These are phyloP conservation scores for Choanephora cucurbitarum DNA, from an alignment of 371 early-diverging fungal species.

Conservation along the genomic window DNA sequence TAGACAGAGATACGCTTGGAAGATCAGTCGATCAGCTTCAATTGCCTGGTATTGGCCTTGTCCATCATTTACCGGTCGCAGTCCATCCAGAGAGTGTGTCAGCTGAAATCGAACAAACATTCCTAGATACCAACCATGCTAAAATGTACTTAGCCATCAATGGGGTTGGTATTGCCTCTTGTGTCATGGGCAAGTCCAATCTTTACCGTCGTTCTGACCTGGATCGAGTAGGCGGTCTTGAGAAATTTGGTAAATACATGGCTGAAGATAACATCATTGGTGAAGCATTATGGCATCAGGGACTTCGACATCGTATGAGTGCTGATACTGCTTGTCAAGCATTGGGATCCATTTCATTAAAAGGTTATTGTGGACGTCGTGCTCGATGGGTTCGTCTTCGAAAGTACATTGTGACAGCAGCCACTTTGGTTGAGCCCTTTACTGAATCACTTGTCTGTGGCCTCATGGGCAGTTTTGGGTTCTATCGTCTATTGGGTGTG, in stretches of 20 bases:
- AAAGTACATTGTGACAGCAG: conserved; percentile 85
- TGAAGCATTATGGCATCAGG: conserved; percentile 78
- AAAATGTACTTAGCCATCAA: conserved; percentile 94
- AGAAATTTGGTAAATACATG: conserved; percentile 84
- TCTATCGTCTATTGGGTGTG: conserved; percentile 44
- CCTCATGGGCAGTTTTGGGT: conserved; percentile 68
- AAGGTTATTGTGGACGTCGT: conserved; percentile 80
- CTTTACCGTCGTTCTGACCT: conserved; percentile 87
- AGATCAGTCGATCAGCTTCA: conserved; percentile 75
- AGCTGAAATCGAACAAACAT: conserved; percentile 82
- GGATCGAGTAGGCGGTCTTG: conserved; percentile 80
- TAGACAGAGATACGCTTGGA: conserved; percentile 73
- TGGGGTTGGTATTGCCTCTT: conserved; percentile 76
- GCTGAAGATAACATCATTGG: conserved; percentile 96
- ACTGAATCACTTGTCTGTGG: conserved; percentile 88
- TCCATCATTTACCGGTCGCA: conserved; percentile 91
- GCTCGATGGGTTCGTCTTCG: conserved; percentile 92
- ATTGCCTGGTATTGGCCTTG: conserved; percentile 83
- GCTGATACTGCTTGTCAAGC: conserved; percentile 85
- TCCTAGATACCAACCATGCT: conserved; percentile 89
- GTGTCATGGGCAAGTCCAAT: conserved; percentile 94
- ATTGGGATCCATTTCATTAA: conserved; percentile 68
- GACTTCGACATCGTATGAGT: conserved; percentile 83
- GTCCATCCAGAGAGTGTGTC: conserved; percentile 73
- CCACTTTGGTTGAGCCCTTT: conserved; percentile 89